phyloP scores from a whole-genome alignment of 805 yeast species.

The Lachancea quebecensis region DNA sequence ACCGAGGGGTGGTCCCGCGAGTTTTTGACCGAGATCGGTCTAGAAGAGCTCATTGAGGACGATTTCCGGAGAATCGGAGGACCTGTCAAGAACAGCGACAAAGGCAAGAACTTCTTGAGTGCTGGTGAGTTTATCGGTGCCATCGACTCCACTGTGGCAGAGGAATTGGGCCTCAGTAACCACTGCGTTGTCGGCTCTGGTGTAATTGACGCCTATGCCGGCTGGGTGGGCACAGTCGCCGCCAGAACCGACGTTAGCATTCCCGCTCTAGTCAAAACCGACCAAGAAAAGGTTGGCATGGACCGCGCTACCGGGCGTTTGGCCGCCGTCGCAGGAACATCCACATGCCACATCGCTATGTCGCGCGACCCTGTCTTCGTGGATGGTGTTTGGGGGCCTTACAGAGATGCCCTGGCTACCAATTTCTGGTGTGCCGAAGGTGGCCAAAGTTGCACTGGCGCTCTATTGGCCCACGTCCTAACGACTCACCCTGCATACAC shows the following conservation, averaged over 20 bases:
- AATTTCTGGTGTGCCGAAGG: conserved; percentile 96
- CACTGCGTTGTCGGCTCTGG: conserved; percentile 87
- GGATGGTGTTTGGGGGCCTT: conserved; percentile 98
- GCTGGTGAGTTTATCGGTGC: conserved; percentile 90
- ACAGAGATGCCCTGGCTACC: conserved; percentile 85
- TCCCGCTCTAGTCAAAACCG: conserved; percentile 45
- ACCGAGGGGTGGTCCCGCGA: conserved; percentile 84
- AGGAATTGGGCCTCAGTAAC: conserved; percentile 74
- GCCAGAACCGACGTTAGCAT: conserved; percentile 62
- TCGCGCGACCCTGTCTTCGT: conserved; percentile 82
- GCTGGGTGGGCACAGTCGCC: conserved; percentile 98
- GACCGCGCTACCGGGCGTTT: conserved; percentile 70
- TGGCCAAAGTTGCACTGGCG: conserved; percentile 98
- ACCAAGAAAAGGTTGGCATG: conserved; percentile 40
- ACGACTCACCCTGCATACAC: conserved; percentile 83
- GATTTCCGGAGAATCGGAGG: conserved; percentile 82
- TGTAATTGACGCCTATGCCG: conserved; percentile 96
- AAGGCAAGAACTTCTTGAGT: conserved; percentile 45
- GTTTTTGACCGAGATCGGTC: conserved; percentile 59
- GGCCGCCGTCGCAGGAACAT: conserved; percentile 98
- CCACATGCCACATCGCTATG: conserved; percentile 91
- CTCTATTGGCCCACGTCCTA: conserved; percentile 79
- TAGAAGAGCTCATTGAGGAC: conserved; percentile 72
- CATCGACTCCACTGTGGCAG: conserved; percentile 59
- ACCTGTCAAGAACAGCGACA: conserved; percentile 61